These are phyloP conservation scores for Glomus cerebriforme DNA, from an alignment of 192 early-diverging fungal species.

Conservation along the genomic window DNA sequence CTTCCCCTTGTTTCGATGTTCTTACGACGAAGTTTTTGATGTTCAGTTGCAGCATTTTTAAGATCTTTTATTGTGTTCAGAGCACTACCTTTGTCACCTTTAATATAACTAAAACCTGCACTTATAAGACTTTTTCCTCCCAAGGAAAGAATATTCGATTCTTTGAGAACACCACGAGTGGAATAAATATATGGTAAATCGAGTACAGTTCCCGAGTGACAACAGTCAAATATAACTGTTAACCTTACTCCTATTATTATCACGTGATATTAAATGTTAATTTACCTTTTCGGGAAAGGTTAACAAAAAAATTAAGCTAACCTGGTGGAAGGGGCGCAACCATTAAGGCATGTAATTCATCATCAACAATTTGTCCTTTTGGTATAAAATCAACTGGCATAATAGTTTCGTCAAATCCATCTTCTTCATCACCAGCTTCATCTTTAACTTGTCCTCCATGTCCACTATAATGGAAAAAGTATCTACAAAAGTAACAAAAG, in stretches of 20 bases:
- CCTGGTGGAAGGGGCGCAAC: background rate
- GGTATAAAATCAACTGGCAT: conserved; percentile 60
- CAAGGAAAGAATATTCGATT: conserved; percentile 45
- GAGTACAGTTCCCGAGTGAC: conserved; percentile 79
- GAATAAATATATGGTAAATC: conserved; percentile 81
- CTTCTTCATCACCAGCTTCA: conserved; percentile 71
- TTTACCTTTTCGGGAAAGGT: background rate
- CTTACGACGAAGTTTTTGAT: conserved; percentile 29
- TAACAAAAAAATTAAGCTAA: background rate
- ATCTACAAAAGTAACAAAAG: conserved; percentile 38
- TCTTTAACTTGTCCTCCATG: conserved; percentile 68
- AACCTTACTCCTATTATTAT: conserved; percentile 59
- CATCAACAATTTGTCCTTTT: conserved; percentile 71
- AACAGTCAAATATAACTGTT: conserved; percentile 84
- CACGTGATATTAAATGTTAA: background rate
- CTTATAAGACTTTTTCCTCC: conserved; percentile 43
- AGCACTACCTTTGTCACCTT: conserved; percentile 44
- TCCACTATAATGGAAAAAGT: conserved; percentile 83
- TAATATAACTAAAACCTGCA: conserved; percentile 51
- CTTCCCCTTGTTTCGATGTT: conserved; percentile 44
- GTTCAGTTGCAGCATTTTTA: conserved; percentile 33
- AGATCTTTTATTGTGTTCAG: conserved; percentile 34
- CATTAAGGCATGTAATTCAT: conserved; percentile 33
- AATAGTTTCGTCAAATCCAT: conserved; percentile 81
- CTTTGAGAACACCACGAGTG: conserved; percentile 59